These are phyloP conservation scores for Pichia norvegensis DNA, from an alignment of 1,139 yeast genomes.

Conservation along the genomic window DNA sequence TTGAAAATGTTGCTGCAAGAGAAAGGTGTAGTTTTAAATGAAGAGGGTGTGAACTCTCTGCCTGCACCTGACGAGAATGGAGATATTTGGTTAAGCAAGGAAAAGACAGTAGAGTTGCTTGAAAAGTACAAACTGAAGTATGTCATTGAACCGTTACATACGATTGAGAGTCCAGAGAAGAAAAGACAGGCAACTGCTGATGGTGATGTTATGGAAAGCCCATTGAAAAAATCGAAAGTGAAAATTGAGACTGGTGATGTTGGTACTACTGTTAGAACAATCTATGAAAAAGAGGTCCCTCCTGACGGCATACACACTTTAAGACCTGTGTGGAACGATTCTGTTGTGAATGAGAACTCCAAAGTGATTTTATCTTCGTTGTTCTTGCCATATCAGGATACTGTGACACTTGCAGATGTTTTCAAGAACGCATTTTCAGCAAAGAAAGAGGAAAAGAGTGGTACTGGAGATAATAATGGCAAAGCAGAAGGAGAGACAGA, in stretches of 20 bases:
- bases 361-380: slow-evolving; percentile 52
- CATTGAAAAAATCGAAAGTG: slow-evolving; percentile 10
- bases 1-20: background rate
- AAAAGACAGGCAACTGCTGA: slow-evolving; percentile 1
- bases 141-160: slow-evolving; percentile 51
- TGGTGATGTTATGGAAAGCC: slow-evolving; percentile 9
- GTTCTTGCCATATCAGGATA: slow-evolving; percentile 37
- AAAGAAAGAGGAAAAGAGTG: background rate
- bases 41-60: background rate
- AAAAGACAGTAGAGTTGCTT: slow-evolving; percentile 54
- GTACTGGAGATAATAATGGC: background rate
- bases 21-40: background rate
- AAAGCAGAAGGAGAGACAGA: background rate
- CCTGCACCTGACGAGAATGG: slow-evolving; percentile 4
- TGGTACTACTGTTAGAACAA: background rate
- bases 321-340: slow-evolving; percentile 37
- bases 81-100: slow-evolving; percentile 61
- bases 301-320: slow-evolving; percentile 29
- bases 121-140: slow-evolving; percentile 59
- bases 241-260: background rate
- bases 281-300: background rate
- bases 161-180: background rate
- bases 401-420: slow-evolving; percentile 18
- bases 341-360: slow-evolving; percentile 34
- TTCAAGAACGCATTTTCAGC: slow-evolving; percentile 2